Evolutionary conservation across 2,329 filamentous ascomycete species (phyloP).

Genomic region (Microascus cirrosus): DNA sequence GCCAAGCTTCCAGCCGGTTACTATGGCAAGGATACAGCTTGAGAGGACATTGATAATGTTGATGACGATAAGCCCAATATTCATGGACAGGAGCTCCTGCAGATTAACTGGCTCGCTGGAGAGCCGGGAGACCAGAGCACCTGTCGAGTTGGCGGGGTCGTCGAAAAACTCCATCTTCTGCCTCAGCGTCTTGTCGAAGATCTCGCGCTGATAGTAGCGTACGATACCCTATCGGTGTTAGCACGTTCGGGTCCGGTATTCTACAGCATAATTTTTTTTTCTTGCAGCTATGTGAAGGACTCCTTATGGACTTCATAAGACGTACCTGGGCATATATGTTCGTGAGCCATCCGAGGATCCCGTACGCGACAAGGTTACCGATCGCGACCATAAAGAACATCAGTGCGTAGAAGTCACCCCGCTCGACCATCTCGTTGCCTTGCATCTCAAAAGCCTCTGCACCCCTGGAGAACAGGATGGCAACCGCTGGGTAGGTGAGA

Average conservation of each 20-base stretch:
- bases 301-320: background rate
- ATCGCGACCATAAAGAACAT: slow-evolving; percentile 46
- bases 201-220: slow-evolving; percentile 22
- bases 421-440: slow-evolving; percentile 13
- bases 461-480: slow-evolving; percentile 26
- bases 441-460: slow-evolving; percentile 22
- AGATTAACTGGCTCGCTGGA: slow-evolving; percentile 31
- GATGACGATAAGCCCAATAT: slow-evolving; percentile 33
- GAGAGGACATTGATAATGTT: slow-evolving; percentile 31
- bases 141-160: slow-evolving; percentile 21
- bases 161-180: slow-evolving; percentile 42
- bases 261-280: too few species aligned
- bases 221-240: slow-evolving; percentile 15
- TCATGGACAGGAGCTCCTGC: slow-evolving; percentile 37
- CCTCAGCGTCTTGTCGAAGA: slow-evolving; percentile 38
- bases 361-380: slow-evolving; percentile 31
- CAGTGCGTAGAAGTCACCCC: slow-evolving; percentile 39
- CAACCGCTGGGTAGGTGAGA: slow-evolving; percentile 28
- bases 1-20: slow-evolving; percentile 36
- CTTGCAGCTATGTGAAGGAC: too few species aligned
- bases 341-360: slow-evolving; percentile 20
- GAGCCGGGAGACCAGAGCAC: slow-evolving; percentile 24
- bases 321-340: slow-evolving; percentile 23
- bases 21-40: slow-evolving; percentile 31
- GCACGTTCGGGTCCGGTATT: background rate